These are phyloP conservation scores for Macroventuria anomochaeta DNA, from an alignment of 2,329 filamentous ascomycete species.

Conservation along the genomic window DNA sequence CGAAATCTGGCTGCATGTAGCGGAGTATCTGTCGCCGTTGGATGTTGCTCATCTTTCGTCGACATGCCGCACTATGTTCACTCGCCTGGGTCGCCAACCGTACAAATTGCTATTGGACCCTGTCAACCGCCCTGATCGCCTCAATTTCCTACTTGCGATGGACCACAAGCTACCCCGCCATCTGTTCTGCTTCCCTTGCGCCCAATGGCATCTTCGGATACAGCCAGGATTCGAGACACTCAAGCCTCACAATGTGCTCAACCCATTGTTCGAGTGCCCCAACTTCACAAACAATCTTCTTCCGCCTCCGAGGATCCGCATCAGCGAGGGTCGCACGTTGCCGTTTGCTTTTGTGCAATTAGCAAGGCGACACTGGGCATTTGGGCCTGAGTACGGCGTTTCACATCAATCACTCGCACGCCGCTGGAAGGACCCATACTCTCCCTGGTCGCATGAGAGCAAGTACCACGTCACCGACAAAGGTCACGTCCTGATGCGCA, in stretches of 20 bases:
- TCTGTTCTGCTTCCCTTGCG: constrained; percentile 66
- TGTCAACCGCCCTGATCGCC: constrained; percentile 54
- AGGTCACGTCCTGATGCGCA: constrained; percentile 64
- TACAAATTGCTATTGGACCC: constrained; percentile 42
- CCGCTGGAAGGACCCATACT: constrained; percentile 60
- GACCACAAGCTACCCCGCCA: constrained; percentile 61
- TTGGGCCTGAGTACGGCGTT: constrained; percentile 51
- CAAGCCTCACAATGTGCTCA: constrained; percentile 60
- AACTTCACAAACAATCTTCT: constrained; percentile 58
- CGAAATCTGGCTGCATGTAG: constrained; percentile 36
- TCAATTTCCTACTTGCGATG: constrained; percentile 59
- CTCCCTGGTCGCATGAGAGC: constrained; percentile 62
- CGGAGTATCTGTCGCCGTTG: constrained; percentile 35
- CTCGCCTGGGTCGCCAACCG: constrained; percentile 31
- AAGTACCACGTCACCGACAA: constrained; percentile 60
- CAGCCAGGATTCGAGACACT: constrained; percentile 61
- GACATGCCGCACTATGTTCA: constrained; percentile 38
- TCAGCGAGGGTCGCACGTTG: constrained; percentile 60
- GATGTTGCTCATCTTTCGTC: constrained; percentile 39
- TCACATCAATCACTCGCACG: constrained; percentile 52
- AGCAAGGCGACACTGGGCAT: constrained; percentile 57
- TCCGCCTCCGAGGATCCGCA: constrained; percentile 58
- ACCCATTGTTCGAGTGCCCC: constrained; percentile 64
- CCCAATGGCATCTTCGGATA: constrained; percentile 61
- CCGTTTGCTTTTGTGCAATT: constrained; percentile 67